phyloP scores from a whole-genome alignment of 2,329 filamentous ascomycete genomes.

The Chrysosphaeria jannelii region DNA sequence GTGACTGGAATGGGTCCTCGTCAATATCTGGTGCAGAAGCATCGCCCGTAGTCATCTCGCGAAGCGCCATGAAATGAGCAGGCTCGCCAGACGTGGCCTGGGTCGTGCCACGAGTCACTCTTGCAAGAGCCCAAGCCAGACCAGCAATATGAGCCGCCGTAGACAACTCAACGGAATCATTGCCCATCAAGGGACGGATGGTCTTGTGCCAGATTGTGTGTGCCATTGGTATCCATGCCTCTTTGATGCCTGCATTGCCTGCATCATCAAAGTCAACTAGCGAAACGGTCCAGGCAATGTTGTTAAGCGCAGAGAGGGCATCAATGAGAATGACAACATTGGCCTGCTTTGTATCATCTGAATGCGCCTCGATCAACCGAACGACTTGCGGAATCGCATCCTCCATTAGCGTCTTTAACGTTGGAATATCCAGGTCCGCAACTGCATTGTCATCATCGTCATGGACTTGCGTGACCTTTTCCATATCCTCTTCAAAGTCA shows the following conservation, averaged over 20 bases:
- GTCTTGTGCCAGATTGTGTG: slow-evolving; percentile 25
- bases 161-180: slow-evolving; percentile 28
- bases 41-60: slow-evolving; percentile 19
- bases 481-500: slow-evolving; percentile 22
- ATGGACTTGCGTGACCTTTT: slow-evolving; percentile 23
- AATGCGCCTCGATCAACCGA: slow-evolving; percentile 13
- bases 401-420: slow-evolving; percentile 17
- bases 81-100: slow-evolving; percentile 22
- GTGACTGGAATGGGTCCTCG: slow-evolving; percentile 23
- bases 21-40: slow-evolving; percentile 6
- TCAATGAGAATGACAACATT: slow-evolving; percentile 16
- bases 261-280: slow-evolving; percentile 25
- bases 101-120: slow-evolving; percentile 18
- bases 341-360: slow-evolving; percentile 9
- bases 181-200: slow-evolving; percentile 23
- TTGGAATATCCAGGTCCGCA: slow-evolving; percentile 19
- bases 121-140: slow-evolving; percentile 33
- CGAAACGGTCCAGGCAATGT: slow-evolving; percentile 35
- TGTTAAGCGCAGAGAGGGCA: slow-evolving; percentile 30
- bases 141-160: slow-evolving; percentile 30
- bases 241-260: slow-evolving; percentile 19
- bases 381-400: slow-evolving; percentile 18
- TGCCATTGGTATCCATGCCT: slow-evolving; percentile 21
- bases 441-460: slow-evolving; percentile 14
- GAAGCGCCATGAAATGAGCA: slow-evolving; percentile 31